Base-by-base conservation (phyloP, 192 early-diverging fungal genomes). In the Podila clonocystis region DNA sequence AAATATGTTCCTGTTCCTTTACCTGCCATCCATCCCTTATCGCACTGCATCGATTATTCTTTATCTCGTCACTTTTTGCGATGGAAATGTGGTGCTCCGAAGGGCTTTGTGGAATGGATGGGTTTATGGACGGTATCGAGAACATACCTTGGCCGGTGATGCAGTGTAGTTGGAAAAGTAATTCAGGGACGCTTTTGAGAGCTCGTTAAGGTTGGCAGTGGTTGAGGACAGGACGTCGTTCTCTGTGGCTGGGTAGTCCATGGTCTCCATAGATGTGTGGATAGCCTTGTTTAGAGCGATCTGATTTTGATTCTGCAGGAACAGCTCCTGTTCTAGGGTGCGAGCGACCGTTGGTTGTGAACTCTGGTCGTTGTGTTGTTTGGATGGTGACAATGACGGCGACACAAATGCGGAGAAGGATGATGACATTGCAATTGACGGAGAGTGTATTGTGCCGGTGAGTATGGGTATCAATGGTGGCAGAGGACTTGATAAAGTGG, bases 81-180 rank as follows among this genome's bases (percentile, higher is more conserved):
- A 17, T 8, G 8, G 17, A 19, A 19, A 61, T 20, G 30, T 3
- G 9, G 12, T 33, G 59, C 4, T 61, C 28, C 59, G 59, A 13
- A 19, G 30, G 28, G 26, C 59, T 60, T 33, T 55, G 52, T 55
- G 17, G 52, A 55, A 55, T 55, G 24, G 24, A n/a, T 0, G 9
- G 19, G 11, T 9, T 9, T 55, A 20, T 55, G 52, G 24, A 26
- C 2, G n/a, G 52, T 22, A 24, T 55, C 52, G 28, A 24, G 19
- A 67, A 62, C 74, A 62, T 69, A 76, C 74, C 55, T 76, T 76
- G 41, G 52, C 63, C 28, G 74, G 63, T 31, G 74, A 76, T 19
- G 68, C 26, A 17, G 68, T n/a, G 33, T 68, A 50, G 20, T 50
- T 62, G 9, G 74, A 69, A 48, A 70, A 48, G 63, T 66, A 70